Base-by-base conservation (phyloP, 1,139 yeast species). In the Candida tropicalis region DNA sequence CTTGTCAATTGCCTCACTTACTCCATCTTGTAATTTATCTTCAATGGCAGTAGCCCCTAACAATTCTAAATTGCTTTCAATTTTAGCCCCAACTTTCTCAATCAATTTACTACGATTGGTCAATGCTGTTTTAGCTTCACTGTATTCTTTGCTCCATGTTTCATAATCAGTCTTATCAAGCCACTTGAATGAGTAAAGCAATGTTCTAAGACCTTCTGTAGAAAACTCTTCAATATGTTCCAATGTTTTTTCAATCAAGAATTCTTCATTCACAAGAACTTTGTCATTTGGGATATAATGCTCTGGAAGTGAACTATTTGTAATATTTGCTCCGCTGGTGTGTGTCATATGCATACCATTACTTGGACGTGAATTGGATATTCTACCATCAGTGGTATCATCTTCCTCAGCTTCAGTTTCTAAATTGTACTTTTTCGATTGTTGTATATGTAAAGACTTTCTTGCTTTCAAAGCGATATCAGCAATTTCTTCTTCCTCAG, bases 21-120 rank as follows among this genome's bases (percentile, higher is more conserved):
- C 99, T 10, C 99, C 99, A 35, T 85, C 87, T 64, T 95, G 99
- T 38, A 95, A 73, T 59, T 93, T 95, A 59, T 95, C 99, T 62
- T 95, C 99, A 51, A 95, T 93, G 0, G 98, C 99, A 2, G 98
- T 90, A 2, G 97, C 97, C 7, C 99, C 99, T 11, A 85, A 63
- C 15, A 93, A 66, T 44, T 78, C 84, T 35, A 93, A 68, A 24
- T 77, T 74, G 10, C 61, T 64, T 61, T 95, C 99, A 44, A 93
- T 70, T 44, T 72, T 60, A 35, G 77, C 86, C 16, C 98, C 98
- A 6, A 83, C 79, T 26, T 70, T 69, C 51, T 88, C 96, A 38
- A 91, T 81, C 53, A 82, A 74, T 39, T 69, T 63, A 3, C 82
- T 74, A 40, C 99, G 79, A 51, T 89, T 79, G 1, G 67, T 74